Evolutionary conservation across 176 grass and related monocot genomes (phyloP), one percentile per base, ranked within the genome.

Genomic region (Hyparrhenia diplandra): DNA sequence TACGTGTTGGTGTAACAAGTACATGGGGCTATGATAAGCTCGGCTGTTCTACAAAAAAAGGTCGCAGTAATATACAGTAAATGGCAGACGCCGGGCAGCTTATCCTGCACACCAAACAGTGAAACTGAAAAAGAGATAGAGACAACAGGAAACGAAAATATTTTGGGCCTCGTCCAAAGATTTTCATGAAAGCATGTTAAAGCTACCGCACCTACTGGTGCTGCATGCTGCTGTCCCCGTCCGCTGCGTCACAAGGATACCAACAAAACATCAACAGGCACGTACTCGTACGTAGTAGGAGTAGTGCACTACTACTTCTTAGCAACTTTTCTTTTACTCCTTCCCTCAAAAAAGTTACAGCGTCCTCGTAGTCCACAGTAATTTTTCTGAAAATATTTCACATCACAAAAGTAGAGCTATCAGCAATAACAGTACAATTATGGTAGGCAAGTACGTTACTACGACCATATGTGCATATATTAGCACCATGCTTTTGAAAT

Each of bases 151-250:
- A 62, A 55, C 41, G 12, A 2, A 3, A 85, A 39, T 72, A 24
- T 60, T 59, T 69, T 20, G 68, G 30, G 31, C 64, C 64, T 76
- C 63, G 30, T 27, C 65, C 71, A 81, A 81, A 70, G 78, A 78
- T 85, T 86, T 89, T 82, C 78, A 67, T 78, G 57, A 76, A 89
- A 89, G 73, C 42, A 24, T 41, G 88, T 58, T 82, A 85, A 85
- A 89, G 83, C 55, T 58, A 37, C 76, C 39, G 35, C 39, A 67
- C 34, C 32, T 10, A 39, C 21, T 24, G 36, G 18, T 18, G 64
- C 0, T 68, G 66, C 23, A n/a, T n/a, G n/a, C n/a, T 18, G 65
- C 73, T 86, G 83, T 73, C 78, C 65, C 80, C 63, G 71, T 73
- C 71, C 77, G 75, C 71, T 58, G 76, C 76, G 23, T 27, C 84